Conservation (phyloP, 1,284 basidiomycete species). For the Leccinum pseudoinsigne region DNA sequence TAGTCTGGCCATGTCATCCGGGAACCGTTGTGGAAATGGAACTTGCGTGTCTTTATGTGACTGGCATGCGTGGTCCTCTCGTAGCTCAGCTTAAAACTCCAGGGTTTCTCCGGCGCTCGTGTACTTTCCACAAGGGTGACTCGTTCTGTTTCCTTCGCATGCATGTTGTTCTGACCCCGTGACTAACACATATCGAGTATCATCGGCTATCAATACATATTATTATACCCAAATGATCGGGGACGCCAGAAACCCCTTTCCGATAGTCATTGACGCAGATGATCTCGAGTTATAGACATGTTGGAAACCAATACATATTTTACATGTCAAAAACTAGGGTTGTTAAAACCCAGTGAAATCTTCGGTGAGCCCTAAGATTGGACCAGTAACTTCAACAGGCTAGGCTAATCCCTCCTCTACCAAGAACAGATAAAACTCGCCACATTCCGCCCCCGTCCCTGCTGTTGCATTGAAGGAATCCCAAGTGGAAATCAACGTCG, state of each 20-base stretch:
- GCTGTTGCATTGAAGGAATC: constrained; percentile 15
- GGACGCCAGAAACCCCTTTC: constrained; percentile 41
- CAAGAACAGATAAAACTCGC: constrained; percentile 18
- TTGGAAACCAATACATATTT: too few species aligned
- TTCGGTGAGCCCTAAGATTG: background rate
- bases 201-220: constrained; percentile 46
- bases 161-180: background rate
- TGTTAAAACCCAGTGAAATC: background rate
- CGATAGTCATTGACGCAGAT: background rate
- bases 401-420: constrained; percentile 15
- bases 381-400: background rate
- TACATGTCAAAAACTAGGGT: background rate
- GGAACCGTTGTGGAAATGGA: constrained; percentile 14
- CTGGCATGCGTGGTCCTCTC: too few species aligned
- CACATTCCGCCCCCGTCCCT: constrained; percentile 14
- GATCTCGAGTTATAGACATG: background rate
- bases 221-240: constrained; percentile 55
- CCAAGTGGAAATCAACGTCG: constrained; percentile 27
- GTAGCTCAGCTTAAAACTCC: background rate
- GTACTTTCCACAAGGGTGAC: constrained; percentile 27
- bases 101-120: constrained; percentile 22
- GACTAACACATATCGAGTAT: constrained; percentile 44
- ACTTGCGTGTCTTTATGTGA: constrained; percentile 23
- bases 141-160: background rate
- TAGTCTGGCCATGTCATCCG: constrained; percentile 17